Conservation (phyloP, 2,329 filamentous ascomycete species). For the Cadophora sp. region DNA sequence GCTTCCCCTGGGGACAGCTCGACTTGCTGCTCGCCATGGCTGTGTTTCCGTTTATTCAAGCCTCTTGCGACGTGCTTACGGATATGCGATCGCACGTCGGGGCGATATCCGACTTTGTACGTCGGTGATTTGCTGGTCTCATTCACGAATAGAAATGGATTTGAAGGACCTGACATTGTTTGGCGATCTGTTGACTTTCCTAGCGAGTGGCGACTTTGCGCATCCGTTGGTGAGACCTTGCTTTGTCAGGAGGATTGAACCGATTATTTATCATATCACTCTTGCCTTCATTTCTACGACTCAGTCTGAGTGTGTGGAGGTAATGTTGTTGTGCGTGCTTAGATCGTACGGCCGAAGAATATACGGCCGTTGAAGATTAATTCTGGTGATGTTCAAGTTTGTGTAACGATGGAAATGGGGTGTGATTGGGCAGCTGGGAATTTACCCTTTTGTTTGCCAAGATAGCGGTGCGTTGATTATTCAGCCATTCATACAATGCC, state of each 20-base stretch:
- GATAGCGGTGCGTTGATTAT: neutral
- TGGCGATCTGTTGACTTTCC: constrained; percentile 3
- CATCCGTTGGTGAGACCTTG: neutral
- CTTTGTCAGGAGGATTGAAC: neutral
- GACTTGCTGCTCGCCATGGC: constrained; percentile 2
- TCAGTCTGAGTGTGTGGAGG: too few relatives aligned
- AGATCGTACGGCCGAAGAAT: neutral
- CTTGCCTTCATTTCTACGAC: neutral
- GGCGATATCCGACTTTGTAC: constrained; percentile 1
- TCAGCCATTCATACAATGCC: constrained; percentile 1
- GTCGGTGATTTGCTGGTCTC: neutral
- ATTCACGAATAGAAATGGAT: constrained; percentile 2
- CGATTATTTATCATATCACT: neutral
- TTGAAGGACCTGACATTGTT: neutral
- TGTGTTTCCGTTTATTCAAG: neutral
- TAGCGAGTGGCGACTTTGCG: constrained; percentile 5
- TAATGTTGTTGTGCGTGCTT: neutral
- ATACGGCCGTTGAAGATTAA: constrained; percentile 4
- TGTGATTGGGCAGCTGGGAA: neutral
- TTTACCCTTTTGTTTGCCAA: neutral
- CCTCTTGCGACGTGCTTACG: constrained; percentile 1
- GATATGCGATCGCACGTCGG: constrained; percentile 5
- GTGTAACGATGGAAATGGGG: neutral
- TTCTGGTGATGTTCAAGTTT: neutral
- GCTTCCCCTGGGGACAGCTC: neutral